Evolutionary conservation across 371 early-diverging fungal species (phyloP).

Genomic region (Basidiobolus heterosporus): DNA sequence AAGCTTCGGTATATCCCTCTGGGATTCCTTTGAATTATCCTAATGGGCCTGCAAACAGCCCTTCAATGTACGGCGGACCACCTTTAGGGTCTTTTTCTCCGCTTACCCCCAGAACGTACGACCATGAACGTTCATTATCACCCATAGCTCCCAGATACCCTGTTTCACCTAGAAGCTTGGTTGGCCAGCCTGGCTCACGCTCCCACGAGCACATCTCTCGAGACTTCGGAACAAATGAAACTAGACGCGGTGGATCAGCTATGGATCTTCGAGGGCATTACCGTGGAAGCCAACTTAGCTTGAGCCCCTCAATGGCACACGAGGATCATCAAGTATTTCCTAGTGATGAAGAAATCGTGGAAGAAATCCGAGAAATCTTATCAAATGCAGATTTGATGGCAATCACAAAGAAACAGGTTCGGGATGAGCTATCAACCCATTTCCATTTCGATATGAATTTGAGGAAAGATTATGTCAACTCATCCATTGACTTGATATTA

Average conservation of each 20-base stretch:
- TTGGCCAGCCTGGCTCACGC: background rate
- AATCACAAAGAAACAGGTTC: constrained; percentile 70
- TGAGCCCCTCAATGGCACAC: background rate
- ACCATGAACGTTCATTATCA: no score
- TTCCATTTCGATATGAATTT: constrained; percentile 63
- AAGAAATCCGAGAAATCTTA: constrained; percentile 55
- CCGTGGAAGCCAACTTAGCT: background rate
- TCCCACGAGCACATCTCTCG: background rate
- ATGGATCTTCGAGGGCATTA: background rate
- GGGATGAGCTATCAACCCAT: constrained; percentile 53
- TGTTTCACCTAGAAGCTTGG: background rate
- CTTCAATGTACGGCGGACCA: no score
- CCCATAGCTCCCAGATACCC: no score
- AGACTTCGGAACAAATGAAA: background rate
- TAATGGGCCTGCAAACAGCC: no score
- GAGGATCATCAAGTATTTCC: background rate
- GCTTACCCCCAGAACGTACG: no score
- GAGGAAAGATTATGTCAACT: constrained; percentile 68
- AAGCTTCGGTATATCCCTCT: background rate
- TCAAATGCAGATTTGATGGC: constrained; percentile 56
- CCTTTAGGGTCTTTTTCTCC: no score
- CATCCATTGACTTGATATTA: constrained; percentile 60
- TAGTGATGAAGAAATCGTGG: constrained; percentile 54
- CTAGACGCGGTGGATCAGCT: background rate
- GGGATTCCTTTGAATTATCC: background rate